Percentiles rank a stretch among this genome's conserved stretches.
Evolutionary conservation across 768 basidiomycete species (phyloP).

Genomic region (Phylloporus arenicola): DNA sequence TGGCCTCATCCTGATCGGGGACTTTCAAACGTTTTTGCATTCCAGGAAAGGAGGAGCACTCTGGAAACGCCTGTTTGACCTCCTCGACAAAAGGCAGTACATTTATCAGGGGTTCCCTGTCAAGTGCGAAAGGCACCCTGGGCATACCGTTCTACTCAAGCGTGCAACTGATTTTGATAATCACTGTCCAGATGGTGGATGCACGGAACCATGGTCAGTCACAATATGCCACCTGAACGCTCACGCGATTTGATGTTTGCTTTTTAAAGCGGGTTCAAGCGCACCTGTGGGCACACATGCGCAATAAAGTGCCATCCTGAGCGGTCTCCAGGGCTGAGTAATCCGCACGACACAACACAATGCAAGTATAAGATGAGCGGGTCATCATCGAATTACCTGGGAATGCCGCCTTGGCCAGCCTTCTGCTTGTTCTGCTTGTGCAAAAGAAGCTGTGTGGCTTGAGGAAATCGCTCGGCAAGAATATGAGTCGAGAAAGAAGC

Average conservation of each 20-base stretch:
- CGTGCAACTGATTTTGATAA: slow-evolving; percentile 45
- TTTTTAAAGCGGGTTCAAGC: slow-evolving; percentile 7
- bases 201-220: slow-evolving; percentile 50
- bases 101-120: slow-evolving; percentile 41
- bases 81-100: slow-evolving; percentile 8
- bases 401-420: slow-evolving; percentile 38
- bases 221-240: no score
- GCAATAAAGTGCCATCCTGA: slow-evolving; percentile 55
- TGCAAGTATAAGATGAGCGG: slow-evolving; percentile 37
- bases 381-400: slow-evolving; percentile 39
- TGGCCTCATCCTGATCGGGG: slow-evolving; percentile 63
- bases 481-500: slow-evolving; percentile 34
- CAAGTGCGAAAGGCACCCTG: slow-evolving; percentile 49
- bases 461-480: slow-evolving; percentile 36
- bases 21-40: slow-evolving; percentile 48
- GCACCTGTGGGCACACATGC: slow-evolving; percentile 40
- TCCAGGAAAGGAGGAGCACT: slow-evolving; percentile 14
- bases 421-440: slow-evolving; percentile 40
- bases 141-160: slow-evolving; percentile 33
- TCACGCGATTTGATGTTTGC: not conserved
- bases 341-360: slow-evolving; percentile 25
- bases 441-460: slow-evolving; percentile 32
- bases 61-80: slow-evolving; percentile 10
- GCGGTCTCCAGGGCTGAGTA: slow-evolving; percentile 2
- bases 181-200: slow-evolving; percentile 59